Conservation (phyloP, 2,329 filamentous ascomycete genomes). For the Trichophyton verrucosum region DNA sequence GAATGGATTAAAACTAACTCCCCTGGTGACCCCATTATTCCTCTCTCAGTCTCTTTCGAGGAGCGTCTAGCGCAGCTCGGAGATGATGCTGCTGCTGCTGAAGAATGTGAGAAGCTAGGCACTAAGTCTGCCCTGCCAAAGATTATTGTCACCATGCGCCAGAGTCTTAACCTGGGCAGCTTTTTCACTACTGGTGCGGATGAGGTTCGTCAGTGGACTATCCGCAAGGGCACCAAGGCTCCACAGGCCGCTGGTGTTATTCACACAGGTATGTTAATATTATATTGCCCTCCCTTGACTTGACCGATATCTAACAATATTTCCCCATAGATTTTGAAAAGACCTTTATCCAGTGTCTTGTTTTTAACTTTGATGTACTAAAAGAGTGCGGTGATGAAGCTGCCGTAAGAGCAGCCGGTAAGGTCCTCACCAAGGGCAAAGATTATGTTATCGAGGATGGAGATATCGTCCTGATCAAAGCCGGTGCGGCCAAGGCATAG, state of each 20-base stretch:
- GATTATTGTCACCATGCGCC: constrained; percentile 84
- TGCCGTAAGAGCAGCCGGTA: constrained; percentile 83
- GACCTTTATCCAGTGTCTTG: constrained; percentile 94
- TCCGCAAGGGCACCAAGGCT: constrained; percentile 92
- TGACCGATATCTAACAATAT: not conserved
- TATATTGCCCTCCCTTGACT: not conserved
- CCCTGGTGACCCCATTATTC: constrained; percentile 76
- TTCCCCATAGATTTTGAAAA: constrained; percentile 70
- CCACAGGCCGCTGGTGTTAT: constrained; percentile 96
- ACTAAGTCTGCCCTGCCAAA: constrained; percentile 85
- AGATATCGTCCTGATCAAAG: constrained; percentile 71
- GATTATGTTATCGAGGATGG: constrained; percentile 57
- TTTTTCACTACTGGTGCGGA: constrained; percentile 97
- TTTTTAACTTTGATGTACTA: constrained; percentile 75
- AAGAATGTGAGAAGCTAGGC: constrained; percentile 80
- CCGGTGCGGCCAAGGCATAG: constrained; percentile 38
- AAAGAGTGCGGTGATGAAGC: constrained; percentile 83
- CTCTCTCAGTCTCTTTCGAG: constrained; percentile 85
- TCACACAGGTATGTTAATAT: constrained; percentile 47
- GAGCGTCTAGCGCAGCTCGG: constrained; percentile 75
- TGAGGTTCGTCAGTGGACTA: constrained; percentile 97
- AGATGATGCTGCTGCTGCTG: constrained; percentile 60
- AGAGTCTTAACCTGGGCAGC: constrained; percentile 74
- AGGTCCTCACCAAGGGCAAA: constrained; percentile 97
- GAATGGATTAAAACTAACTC: constrained; percentile 94